Base-by-base conservation (phyloP, 345 rosid genomes). In the Acer negundo region DNA sequence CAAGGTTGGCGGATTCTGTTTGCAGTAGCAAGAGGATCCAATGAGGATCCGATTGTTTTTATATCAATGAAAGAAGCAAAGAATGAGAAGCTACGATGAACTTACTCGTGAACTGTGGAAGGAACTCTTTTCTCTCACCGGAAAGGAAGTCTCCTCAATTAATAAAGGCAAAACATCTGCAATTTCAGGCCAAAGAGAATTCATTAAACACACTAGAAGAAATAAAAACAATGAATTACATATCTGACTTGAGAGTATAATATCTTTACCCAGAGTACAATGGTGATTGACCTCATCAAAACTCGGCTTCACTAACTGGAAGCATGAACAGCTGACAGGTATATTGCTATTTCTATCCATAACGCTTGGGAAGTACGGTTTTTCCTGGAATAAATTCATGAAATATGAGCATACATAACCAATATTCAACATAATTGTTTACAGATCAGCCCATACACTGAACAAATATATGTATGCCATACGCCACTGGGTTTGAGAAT, bases 111-210 rank as follows among this genome's bases (percentile, higher is more conserved):
- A 73, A 81, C 77, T 79, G 62, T 84, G 85, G 61, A 87, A 69
- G 23, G 75, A n/a, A 78, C 80, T 65, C 73, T 90, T 84, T 26
- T 89, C 85, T 78, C 73, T 82, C 47, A 73, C 72, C 7, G 93
- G 86, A 73, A 72, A 81, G 9, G 92, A 67, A 78, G 81, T 74
- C 26, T 90, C 93, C 55, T 90, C 88, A 19, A 84, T 72, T 61
- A 88, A 80, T 44, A 89, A 79, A 38, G 97, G 94, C 74, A 86
- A 80, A 64, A 88, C 86, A 86, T 89, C 97, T 93, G 85, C 79
- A 73, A 69, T 22, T 10, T 26, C 74, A 81, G 44, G 22, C 66
- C 16, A 74, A 20, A 31, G 53, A 66, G 53, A 81, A 68, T 67
- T n/a, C 22, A 77, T 63, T 56, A 51, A 62, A 61, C 35, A 70